Percentiles rank a stretch among this genome's conserved stretches.
Evolutionary conservation across 106 monocot genomes (phyloP).

Genomic region (Hemerocallis citrina): DNA sequence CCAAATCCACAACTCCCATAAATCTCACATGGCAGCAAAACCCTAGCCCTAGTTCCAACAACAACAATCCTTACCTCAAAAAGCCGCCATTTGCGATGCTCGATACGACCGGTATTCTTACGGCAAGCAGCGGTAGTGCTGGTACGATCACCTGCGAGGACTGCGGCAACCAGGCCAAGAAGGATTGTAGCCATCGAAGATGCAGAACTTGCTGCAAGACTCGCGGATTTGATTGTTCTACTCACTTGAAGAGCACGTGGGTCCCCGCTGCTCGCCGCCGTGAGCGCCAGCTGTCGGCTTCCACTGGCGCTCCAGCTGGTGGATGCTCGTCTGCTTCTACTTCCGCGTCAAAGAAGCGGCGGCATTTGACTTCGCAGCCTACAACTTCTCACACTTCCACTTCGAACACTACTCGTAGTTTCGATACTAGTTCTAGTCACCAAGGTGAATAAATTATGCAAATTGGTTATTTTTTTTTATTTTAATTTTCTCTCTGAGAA

Average conservation of each 20-base stretch:
- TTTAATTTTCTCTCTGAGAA: background rate
- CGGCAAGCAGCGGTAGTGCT: slow-evolving; percentile 46
- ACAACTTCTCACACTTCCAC: slow-evolving; percentile 52
- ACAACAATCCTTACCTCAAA: slow-evolving; percentile 38
- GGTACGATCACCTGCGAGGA: slow-evolving; percentile 43
- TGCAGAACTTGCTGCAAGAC: slow-evolving; percentile 85
- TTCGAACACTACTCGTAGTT: slow-evolving; percentile 45
- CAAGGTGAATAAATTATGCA: slow-evolving; percentile 15
- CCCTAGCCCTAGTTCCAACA: slow-evolving; percentile 32
- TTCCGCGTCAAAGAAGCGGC: slow-evolving; percentile 44
- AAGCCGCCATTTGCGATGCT: slow-evolving; percentile 21
- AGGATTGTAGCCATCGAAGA: slow-evolving; percentile 58
- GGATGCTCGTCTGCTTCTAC: slow-evolving; percentile 26
- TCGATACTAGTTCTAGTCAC: slow-evolving; percentile 51
- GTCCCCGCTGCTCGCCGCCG: slow-evolving; percentile 70
- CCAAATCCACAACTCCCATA: background rate
- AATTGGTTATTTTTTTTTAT: background rate
- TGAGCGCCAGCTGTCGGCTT: slow-evolving; percentile 35
- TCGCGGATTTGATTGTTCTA: slow-evolving; percentile 59
- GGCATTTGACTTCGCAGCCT: slow-evolving; percentile 37
- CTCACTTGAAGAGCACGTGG: slow-evolving; percentile 85
- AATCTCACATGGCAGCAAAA: background rate
- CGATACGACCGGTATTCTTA: slow-evolving; percentile 13
- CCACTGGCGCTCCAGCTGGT: slow-evolving; percentile 19
- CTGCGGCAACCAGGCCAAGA: slow-evolving; percentile 87